Evolutionary conservation across 2,329 filamentous ascomycete genomes (phyloP), one percentile per base, ranked within the genome.

Genomic region (Cryphonectria carpinicola): DNA sequence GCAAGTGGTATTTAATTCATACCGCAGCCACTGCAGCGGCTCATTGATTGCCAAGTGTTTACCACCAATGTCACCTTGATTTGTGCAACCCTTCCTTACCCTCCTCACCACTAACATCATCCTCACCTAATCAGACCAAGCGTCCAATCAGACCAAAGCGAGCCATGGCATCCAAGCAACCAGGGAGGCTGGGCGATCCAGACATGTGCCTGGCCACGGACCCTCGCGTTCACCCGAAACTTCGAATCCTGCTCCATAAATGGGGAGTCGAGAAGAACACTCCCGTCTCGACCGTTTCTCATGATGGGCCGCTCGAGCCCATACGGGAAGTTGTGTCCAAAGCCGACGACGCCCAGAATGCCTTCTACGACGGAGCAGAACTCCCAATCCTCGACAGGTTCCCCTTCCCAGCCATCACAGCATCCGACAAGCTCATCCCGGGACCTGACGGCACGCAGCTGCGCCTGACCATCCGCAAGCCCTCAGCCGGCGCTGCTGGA

Each of bases 401-500:
- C 28, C 43, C 63, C 43, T 49, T 46, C 5, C 25, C 43, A 10
- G 22, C 49, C 8, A 49, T 65, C 43, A 52, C 63, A 5, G 28
- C 63, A 1, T 49, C 43, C 25, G 63, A 65, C 63, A 49, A 65
- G 63, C 63, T 65, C 41, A 52, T 65, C 17, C 25, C 43, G 5
- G 43, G 43, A 28, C 63, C 63, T 13, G 41, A 65, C 43, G 28
- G 25, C 25, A 65, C 63, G 5, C 43, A 65, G 14, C 63, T 65
- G 43, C 63, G 63, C 43, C 43, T 65, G 63, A 65, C 63, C 17
- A 65, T 65, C 39, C 63, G 63, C 14, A 52, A 35, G 63, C 41
- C 41, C 6, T 32, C 43, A 10, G 63, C 28, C 19, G 63, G 17
- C 6, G 22, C 63, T 10, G 22, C 63, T 10, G 28, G n/a, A 32